Conservation (phyloP, 139 green algal species). For the Edaphochlamys debaryana region DNA sequence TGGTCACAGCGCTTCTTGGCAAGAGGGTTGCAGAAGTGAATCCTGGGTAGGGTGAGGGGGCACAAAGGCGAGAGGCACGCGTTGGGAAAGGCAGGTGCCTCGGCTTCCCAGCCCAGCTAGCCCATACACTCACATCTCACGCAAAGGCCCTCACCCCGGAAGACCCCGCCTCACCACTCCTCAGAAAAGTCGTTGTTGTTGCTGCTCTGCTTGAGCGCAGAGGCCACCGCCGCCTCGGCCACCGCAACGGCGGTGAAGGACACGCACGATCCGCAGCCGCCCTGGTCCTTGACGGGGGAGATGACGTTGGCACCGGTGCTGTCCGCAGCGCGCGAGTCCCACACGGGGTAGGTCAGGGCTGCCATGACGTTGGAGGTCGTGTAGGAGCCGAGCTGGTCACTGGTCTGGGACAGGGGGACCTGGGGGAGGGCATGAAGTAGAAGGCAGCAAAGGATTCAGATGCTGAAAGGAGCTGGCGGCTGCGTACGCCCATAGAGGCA, state of each 20-base stretch:
- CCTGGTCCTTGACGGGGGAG: slow-evolving; percentile 70
- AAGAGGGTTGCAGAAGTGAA: slow-evolving; percentile 12
- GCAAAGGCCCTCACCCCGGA: too few species aligned
- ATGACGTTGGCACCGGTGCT: slow-evolving; percentile 36
- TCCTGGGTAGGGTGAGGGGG: too few species aligned
- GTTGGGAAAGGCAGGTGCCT: too few species aligned
- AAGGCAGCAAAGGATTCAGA: too few species aligned
- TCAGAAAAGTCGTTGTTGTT: background rate
- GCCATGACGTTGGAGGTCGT: background rate
- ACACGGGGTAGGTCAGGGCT: background rate
- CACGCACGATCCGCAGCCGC: slow-evolving; percentile 71
- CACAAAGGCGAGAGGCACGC: too few species aligned
- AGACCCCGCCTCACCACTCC: too few species aligned
- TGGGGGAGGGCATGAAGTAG: too few species aligned
- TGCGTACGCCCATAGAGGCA: too few species aligned
- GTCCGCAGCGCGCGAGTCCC: slow-evolving; percentile 21
- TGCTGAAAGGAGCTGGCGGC: too few species aligned
- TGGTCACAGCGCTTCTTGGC: background rate
- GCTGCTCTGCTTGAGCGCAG: background rate
- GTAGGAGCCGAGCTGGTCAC: background rate
- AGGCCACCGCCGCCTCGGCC: background rate
- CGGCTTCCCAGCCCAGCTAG: too few species aligned
- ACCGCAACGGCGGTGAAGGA: slow-evolving; percentile 45
- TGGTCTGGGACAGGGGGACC: background rate
- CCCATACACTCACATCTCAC: too few species aligned